A percentile compares a stretch with the other conserved stretches of the same genome.
Conservation (phyloP, 2,329 filamentous ascomycete genomes). For the Cordyceps sp. region DNA sequence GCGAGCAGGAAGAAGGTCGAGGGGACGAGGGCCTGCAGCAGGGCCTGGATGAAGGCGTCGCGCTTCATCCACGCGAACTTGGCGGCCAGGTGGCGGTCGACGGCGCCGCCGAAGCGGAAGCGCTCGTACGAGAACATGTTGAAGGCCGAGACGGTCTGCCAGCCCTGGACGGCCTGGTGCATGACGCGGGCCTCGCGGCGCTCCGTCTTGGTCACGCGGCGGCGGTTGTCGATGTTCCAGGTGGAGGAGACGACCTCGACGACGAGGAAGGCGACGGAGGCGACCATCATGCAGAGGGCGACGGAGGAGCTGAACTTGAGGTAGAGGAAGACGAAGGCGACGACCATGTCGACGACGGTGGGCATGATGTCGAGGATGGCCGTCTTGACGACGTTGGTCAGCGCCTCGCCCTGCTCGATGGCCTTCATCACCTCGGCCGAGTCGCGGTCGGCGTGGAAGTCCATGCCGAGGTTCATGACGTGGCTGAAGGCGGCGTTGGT, state of each 20-base stretch:
- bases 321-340: constrained; percentile 45
- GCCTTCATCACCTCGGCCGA: constrained; percentile 48
- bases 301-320: constrained; percentile 35
- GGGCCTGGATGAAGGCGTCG: constrained; percentile 2
- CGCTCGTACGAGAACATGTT: constrained; percentile 8
- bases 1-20: constrained; percentile 5
- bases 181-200: constrained; percentile 2
- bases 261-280: constrained; percentile 2
- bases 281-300: constrained; percentile 3
- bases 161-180: constrained; percentile 2
- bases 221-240: constrained; percentile 2
- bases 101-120: constrained; percentile 3
- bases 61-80: neutral
- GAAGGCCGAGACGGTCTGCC: constrained; percentile 2
- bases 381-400: constrained; percentile 39
- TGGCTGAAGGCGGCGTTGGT: constrained; percentile 47
- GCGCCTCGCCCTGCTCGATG: constrained; percentile 43
- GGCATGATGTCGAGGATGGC: constrained; percentile 41
- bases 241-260: constrained; percentile 2
- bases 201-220: constrained; percentile 1
- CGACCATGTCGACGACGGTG: constrained; percentile 41
- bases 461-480: constrained; percentile 51
- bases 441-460: constrained; percentile 51
- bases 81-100: constrained; percentile 1
- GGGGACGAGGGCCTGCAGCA: constrained; percentile 1